Percentiles rank a stretch among this genome's conserved stretches.
Conservation (phyloP, 1,284 basidiomycete genomes). For the Cutaneotrichosporon spelunceum region DNA sequence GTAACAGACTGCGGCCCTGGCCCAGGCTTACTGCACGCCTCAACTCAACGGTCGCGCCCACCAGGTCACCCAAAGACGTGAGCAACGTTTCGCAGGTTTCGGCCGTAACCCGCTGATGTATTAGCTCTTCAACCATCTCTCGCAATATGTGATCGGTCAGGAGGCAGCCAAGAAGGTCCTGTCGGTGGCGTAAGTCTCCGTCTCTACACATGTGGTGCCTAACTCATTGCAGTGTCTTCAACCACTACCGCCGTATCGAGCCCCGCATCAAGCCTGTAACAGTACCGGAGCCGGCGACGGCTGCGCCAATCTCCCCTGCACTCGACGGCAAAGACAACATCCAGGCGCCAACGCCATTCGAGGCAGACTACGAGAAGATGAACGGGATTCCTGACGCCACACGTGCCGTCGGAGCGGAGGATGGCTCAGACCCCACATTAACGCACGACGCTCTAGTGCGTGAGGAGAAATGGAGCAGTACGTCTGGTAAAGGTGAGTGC, state of each 20-base stretch:
- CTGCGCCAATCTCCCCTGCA: constrained; percentile 1
- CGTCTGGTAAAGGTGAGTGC: constrained; percentile 15
- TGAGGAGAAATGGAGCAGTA: constrained; percentile 43
- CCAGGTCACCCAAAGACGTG: constrained; percentile 23
- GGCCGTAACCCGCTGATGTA: not conserved
- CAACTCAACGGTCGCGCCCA: constrained; percentile 10
- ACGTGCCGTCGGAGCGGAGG: constrained; percentile 30
- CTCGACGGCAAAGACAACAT: constrained; percentile 9
- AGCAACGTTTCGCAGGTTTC: not conserved
- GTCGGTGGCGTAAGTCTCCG: constrained; percentile 70
- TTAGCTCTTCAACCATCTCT: constrained; percentile 79
- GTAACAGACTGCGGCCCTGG: constrained; percentile 10
- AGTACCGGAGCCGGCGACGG: constrained; percentile 40
- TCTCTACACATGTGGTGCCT: not conserved
- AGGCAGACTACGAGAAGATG: constrained; percentile 29
- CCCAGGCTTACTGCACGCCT: constrained; percentile 5
- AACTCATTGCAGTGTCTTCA: constrained; percentile 73
- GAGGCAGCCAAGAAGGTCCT: constrained; percentile 87
- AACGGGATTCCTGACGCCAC: constrained; percentile 31
- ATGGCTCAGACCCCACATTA: constrained; percentile 40
- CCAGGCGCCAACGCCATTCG: constrained; percentile 25
- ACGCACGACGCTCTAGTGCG: constrained; percentile 37
- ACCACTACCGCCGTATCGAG: constrained; percentile 74
- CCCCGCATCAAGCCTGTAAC: constrained; percentile 53
- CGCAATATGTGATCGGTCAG: constrained; percentile 89